phyloP scores from a whole-genome alignment of 805 yeast species.

The Candida incommunis region DNA sequence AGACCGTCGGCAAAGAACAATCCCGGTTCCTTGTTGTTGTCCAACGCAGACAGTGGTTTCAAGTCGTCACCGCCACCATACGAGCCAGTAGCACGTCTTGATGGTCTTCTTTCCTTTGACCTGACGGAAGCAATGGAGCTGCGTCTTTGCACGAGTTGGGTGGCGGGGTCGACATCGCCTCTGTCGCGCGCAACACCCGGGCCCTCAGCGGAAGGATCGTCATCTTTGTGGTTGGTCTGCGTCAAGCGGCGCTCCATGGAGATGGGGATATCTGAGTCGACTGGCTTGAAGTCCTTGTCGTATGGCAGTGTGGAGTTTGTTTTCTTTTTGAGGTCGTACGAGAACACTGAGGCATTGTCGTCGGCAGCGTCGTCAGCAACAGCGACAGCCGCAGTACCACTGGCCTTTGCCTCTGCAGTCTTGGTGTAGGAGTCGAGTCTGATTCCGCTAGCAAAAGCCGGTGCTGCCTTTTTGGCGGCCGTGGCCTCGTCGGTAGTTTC shows the following conservation, averaged over 20 bases:
- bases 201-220: slow-evolving; percentile 14
- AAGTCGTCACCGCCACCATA: slow-evolving; percentile 18
- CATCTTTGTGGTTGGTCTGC: slow-evolving; percentile 19
- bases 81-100: slow-evolving; percentile 22
- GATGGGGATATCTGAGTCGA: slow-evolving; percentile 15
- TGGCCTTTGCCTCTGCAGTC: neutral
- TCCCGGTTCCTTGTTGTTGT: slow-evolving; percentile 5
- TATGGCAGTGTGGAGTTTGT: slow-evolving; percentile 15
- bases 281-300: slow-evolving; percentile 18
- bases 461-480: slow-evolving; percentile 6
- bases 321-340: slow-evolving; percentile 19
- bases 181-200: slow-evolving; percentile 21
- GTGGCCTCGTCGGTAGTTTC: slow-evolving; percentile 9
- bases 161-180: slow-evolving; percentile 10
- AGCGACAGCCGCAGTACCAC: slow-evolving; percentile 2
- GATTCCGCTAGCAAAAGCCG: slow-evolving; percentile 8
- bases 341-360: slow-evolving; percentile 18
- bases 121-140: slow-evolving; percentile 14
- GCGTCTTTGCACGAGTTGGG: slow-evolving; percentile 15
- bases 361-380: slow-evolving; percentile 8
- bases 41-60: slow-evolving; percentile 16
- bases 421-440: neutral
- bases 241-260: slow-evolving; percentile 21
- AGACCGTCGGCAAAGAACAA: slow-evolving; percentile 22
- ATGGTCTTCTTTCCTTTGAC: slow-evolving; percentile 9